Evolutionary conservation across 768 basidiomycete genomes (phyloP).

Genomic region (Cystobasidium tubakii): DNA sequence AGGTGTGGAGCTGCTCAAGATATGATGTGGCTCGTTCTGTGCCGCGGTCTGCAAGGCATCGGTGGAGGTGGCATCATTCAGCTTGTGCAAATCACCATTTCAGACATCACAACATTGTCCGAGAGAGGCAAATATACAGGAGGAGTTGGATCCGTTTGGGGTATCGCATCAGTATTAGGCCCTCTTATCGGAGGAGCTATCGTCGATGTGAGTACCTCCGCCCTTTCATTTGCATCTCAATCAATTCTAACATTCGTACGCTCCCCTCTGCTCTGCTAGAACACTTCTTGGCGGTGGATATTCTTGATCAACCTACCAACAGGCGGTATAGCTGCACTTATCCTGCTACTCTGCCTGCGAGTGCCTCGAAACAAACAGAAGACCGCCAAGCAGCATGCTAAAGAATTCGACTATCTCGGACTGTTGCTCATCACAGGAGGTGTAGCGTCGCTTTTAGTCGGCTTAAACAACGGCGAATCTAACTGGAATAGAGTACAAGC

Average conservation of each 20-base stretch:
- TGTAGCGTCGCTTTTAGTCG: constrained; percentile 49
- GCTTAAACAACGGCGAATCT: constrained; percentile 45
- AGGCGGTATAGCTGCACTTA: constrained; percentile 46
- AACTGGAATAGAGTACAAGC: constrained; percentile 39
- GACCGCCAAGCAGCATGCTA: constrained; percentile 43
- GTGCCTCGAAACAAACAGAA: constrained; percentile 47
- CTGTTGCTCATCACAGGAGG: constrained; percentile 48
- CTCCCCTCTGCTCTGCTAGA: constrained; percentile 46
- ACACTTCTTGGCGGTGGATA: constrained; percentile 69
- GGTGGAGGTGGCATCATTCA: constrained; percentile 55
- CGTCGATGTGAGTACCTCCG: constrained; percentile 55
- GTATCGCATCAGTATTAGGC: constrained; percentile 47
- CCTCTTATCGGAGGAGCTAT: constrained; percentile 53
- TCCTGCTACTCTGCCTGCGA: constrained; percentile 50
- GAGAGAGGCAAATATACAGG: constrained; percentile 48
- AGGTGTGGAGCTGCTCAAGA: constrained; percentile 69
- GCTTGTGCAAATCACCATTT: constrained; percentile 42
- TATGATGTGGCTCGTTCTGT: constrained; percentile 70
- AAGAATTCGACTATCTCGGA: constrained; percentile 52
- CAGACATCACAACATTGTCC: constrained; percentile 49
- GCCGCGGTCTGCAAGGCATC: constrained; percentile 73
- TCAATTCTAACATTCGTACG: not conserved
- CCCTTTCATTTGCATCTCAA: no score
- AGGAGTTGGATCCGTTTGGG: constrained; percentile 48
- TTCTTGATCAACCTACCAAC: constrained; percentile 48